These are phyloP conservation scores for Ophiostoma ulmi DNA, from an alignment of 2,329 filamentous ascomycete genomes.

Conservation along the genomic window DNA sequence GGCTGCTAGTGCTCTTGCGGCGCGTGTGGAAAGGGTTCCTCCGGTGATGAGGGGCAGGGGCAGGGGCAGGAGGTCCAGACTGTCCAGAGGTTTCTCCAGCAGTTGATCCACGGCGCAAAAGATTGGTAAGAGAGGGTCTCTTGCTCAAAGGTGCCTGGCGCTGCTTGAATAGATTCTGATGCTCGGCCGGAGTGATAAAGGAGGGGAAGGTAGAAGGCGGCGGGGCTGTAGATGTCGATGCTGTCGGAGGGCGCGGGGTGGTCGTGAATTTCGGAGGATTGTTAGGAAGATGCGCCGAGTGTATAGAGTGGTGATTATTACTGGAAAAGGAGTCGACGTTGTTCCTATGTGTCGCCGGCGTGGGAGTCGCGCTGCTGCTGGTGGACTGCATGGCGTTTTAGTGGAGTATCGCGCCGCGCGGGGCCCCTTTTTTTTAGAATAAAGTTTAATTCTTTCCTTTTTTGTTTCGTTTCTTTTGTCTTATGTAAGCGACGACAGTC, in stretches of 20 bases:
- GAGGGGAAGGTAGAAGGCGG: neutral
- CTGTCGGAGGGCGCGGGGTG: neutral
- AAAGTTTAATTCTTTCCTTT: neutral
- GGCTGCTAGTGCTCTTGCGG: constrained; percentile 3
- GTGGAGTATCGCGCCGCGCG: neutral
- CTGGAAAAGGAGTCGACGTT: neutral
- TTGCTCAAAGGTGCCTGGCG: neutral
- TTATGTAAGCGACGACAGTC: neutral
- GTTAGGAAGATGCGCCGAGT: neutral
- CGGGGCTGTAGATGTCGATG: neutral
- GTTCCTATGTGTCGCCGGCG: neutral
- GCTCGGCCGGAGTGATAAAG: neutral
- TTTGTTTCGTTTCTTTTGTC: neutral
- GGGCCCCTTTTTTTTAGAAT: neutral
- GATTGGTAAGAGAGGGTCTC: constrained; percentile 1
- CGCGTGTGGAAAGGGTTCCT: neutral
- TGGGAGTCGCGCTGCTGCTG: constrained; percentile 8
- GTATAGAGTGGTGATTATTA: neutral
- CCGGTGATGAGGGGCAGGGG: neutral
- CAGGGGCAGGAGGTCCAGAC: neutral
- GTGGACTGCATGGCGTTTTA: constrained; percentile 7
- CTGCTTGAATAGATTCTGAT: neutral
- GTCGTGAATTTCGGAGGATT: neutral
- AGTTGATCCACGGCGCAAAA: constrained; percentile 5
- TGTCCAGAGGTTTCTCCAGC: neutral